Base-by-base conservation (phyloP, 305 asterid genomes). In the Fraxinus greggii region DNA sequence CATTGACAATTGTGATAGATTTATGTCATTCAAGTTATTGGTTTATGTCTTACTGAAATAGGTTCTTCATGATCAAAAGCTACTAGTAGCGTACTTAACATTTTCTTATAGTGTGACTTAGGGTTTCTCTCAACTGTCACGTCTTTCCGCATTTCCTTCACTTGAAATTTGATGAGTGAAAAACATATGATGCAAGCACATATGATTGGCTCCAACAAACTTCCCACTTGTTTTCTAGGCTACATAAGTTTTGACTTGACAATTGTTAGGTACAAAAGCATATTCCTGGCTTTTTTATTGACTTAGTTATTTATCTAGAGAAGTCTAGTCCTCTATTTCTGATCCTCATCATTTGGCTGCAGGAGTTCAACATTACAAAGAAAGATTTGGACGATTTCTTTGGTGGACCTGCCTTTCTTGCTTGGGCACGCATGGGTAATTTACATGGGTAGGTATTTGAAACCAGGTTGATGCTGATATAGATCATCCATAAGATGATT, bases 341-440 rank as follows among this genome's bases (percentile, higher is more conserved):
- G 76, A 65, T 61, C 81, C 32, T 83, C 72, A 59, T 45, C 81
- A 81, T 79, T 83, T 81, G 81, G 48, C 78, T 35, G 84, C 93
- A 93, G 95, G 93, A 90, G 70, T 94, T 91, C 87, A 94, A 94
- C 88, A 88, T 95, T 80, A 87, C 92, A 56, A 84, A 87, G 75
- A 85, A 87, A 67, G 97, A 93, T 76, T 86, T 95, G 87, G 84
- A 88, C 80, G 84, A 88, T 88, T 95, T 94, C 93, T 95, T 95
- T 84, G 98, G 99, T 76, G 99, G 99, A 85, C 99, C 99, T 81
- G 97, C 98, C 48, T 95, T 94, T 88, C 98, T 95, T 89, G 98
- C 98, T 81, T 95, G 99, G 99, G 99, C 98, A 83, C 99, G 99
- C 86, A 92, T 95, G 98, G 99, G 98, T 54, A 95, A 95, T 88